Conservation (phyloP, 768 basidiomycete species). For the Lanmaoa rubissima region DNA sequence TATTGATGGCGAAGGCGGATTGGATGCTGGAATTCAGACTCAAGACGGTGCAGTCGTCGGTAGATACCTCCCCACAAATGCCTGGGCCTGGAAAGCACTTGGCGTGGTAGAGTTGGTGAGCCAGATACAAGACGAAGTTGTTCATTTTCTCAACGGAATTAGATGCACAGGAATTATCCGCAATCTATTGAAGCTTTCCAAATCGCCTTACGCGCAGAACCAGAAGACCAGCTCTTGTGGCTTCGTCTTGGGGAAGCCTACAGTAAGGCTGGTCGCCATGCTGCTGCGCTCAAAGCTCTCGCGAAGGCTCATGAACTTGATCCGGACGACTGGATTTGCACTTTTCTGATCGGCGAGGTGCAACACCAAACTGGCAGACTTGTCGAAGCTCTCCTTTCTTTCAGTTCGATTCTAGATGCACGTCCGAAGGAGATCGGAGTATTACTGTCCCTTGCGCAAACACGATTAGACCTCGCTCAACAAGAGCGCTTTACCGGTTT, state of each 20-base stretch:
- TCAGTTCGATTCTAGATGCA: conserved; percentile 51
- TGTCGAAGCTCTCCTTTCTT: conserved; percentile 68
- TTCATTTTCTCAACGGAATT: not conserved
- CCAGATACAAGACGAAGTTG: conserved; percentile 8
- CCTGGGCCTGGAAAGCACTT: conserved; percentile 98
- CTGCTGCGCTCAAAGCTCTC: conserved; percentile 87
- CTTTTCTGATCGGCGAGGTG: conserved; percentile 82
- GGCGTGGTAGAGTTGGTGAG: conserved; percentile 89
- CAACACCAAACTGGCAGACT: conserved; percentile 74
- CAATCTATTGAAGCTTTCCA: conserved; percentile 84
- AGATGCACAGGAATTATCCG: conserved; percentile 69
- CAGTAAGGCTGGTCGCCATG: conserved; percentile 80
- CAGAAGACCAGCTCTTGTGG: conserved; percentile 83
- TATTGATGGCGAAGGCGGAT: conserved; percentile 89
- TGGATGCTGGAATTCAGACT: conserved; percentile 53
- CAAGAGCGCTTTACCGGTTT: conserved; percentile 69
- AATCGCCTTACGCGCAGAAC: conserved; percentile 75
- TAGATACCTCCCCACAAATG: conserved; percentile 70
- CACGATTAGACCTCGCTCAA: conserved; percentile 69
- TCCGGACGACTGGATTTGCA: conserved; percentile 79
- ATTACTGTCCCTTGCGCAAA: conserved; percentile 65
- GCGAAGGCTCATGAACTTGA: conserved; percentile 68
- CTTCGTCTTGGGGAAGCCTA: conserved; percentile 91
- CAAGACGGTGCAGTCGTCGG: conserved; percentile 39
- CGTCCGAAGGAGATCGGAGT: conserved; percentile 72